Evolutionary conservation across 2,329 filamentous ascomycete genomes (phyloP), one percentile per base, ranked within the genome.

Genomic region (Fonsecaea pedrosoi): DNA sequence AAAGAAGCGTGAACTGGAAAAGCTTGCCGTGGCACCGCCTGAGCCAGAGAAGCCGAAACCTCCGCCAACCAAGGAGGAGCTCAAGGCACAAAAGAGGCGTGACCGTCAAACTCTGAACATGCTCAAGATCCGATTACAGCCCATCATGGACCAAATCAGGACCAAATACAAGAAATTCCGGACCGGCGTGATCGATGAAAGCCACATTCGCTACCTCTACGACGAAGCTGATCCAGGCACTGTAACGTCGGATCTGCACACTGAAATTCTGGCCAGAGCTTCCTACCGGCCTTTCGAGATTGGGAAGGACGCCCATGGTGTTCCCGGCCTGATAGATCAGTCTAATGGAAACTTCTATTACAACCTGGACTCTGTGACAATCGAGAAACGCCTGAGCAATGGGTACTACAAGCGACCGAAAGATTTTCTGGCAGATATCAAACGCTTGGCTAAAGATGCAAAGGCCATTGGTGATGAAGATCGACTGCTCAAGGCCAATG

Each of bases 141-240:
- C 92, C 1, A 92, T 98, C 72, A 97, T 99, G 93, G 94, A 99
- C 72, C 92, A 97, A 79, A 92, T 99, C 76, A 95, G 96, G 77
- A 84, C 85, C 69, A 93, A 91, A 76, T 96, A 97, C 80, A 92
- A 90, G 76, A 92, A 92, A 72, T 98, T 98, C 80, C 87, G 93
- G 68, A 88, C 89, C 63, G 90, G 92, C 0, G 87, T 92, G 50
- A 90, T 99, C 68, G 87, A 92, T 1, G 89, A 92, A 60, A 78
- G 80, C 10, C 86, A 89, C 70, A 92, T 96, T 66, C 84, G 88
- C 21, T 97, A 98, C 76, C 83, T 98, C 1, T 92, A 92, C 74
- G 89, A 92, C 34, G 94, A 98, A 76, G 86, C 89, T 42, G 89
- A 97, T 71, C 92, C 93, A 9, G 87, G 84, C 34, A 79, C 85